Evolutionary conservation across 331 rosid genomes (phyloP).

Genomic region (Rhamnella rubrinervis): DNA sequence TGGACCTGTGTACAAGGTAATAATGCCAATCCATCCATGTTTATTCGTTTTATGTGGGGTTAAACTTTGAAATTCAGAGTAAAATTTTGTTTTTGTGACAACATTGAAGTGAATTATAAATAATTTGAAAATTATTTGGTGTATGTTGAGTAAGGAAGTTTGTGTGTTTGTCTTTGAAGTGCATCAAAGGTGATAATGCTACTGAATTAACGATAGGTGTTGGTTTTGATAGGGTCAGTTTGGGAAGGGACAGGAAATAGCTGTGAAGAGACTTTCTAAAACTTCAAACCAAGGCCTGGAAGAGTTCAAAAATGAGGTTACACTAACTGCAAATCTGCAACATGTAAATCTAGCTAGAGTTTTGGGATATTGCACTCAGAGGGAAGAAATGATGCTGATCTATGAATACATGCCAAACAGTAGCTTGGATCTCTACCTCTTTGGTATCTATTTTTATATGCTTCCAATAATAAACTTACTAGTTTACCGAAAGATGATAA

Average conservation of each 20-base stretch:
- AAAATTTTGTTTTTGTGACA: too few relatives aligned
- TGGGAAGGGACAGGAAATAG: constrained; percentile 25
- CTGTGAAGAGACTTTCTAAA: constrained; percentile 39
- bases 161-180: too few relatives aligned
- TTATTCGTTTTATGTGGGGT: too few relatives aligned
- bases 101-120: too few relatives aligned
- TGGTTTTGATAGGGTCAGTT: constrained; percentile 22
- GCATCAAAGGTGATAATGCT: too few relatives aligned
- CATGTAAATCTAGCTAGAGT: constrained; percentile 46
- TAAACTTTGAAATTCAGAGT: too few relatives aligned
- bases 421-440: constrained; percentile 38
- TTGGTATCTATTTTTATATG: constrained; percentile 12
- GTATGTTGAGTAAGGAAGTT: too few relatives aligned
- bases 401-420: constrained; percentile 34
- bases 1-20: neutral
- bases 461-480: too few relatives aligned
- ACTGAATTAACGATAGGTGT: neutral
- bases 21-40: too few relatives aligned
- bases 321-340: constrained; percentile 35
- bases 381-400: constrained; percentile 36
- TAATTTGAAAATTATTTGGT: too few relatives aligned
- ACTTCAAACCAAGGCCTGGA: constrained; percentile 44
- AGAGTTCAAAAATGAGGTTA: constrained; percentile 42
- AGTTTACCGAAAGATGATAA: too few relatives aligned
- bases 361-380: constrained; percentile 39